Percentiles rank a stretch among this genome's conserved stretches.
These are phyloP conservation scores for Colletotrichum liriopes DNA, from an alignment of 2,329 filamentous ascomycete genomes.

Conservation along the genomic window DNA sequence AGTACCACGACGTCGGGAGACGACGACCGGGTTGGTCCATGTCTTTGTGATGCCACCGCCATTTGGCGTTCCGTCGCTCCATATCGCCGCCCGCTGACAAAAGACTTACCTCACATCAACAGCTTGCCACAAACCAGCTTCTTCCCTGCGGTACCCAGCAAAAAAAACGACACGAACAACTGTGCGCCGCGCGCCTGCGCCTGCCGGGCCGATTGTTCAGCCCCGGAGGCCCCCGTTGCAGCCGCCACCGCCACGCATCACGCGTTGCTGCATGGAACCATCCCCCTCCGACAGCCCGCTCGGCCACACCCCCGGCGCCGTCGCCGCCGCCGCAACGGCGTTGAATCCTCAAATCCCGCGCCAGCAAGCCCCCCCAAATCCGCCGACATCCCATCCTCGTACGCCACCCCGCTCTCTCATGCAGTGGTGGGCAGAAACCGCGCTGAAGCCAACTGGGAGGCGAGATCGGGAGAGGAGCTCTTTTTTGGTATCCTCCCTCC, in stretches of 20 bases:
- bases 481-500: background rate
- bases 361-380: background rate
- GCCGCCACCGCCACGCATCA: slow-evolving; percentile 1
- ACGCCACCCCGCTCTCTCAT: background rate
- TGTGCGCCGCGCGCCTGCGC: background rate
- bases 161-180: background rate
- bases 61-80: background rate
- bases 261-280: background rate
- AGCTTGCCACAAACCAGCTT: background rate
- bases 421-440: background rate
- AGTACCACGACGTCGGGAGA: background rate
- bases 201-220: background rate
- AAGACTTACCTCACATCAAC: background rate
- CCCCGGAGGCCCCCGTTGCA: background rate
- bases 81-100: background rate
- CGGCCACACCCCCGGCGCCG: background rate
- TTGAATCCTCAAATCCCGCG: too few relatives aligned
- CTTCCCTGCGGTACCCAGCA: background rate
- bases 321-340: background rate
- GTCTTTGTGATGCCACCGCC: background rate
- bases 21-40: background rate
- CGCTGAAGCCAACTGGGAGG: background rate
- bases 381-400: background rate
- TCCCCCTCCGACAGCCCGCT: background rate
- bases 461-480: background rate